These are phyloP conservation scores for Hippophae tibetana DNA, from an alignment of 306 rosid species.

Conservation along the genomic window DNA sequence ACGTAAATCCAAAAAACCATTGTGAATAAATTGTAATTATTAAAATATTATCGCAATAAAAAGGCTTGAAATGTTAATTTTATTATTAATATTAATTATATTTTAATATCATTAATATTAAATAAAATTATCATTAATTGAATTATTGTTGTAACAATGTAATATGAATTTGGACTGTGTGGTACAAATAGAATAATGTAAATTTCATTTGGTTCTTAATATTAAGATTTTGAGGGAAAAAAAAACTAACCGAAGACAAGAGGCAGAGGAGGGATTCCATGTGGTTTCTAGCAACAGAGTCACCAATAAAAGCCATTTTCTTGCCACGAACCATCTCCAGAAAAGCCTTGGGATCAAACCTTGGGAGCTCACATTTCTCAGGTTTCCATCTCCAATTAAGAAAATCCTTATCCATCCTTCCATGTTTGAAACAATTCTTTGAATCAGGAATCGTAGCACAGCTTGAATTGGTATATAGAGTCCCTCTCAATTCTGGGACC, in stretches of 20 bases:
- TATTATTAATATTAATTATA: no score
- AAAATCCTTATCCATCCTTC: constrained; percentile 55
- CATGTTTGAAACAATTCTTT: constrained; percentile 71
- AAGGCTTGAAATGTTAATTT: no score
- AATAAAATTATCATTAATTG: no score
- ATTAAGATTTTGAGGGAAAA: no score
- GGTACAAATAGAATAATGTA: no score
- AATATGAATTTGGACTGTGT: no score
- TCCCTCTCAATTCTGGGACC: constrained; percentile 32
- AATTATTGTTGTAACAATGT: no score
- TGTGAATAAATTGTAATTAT: no score
- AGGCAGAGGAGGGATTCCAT: constrained; percentile 79
- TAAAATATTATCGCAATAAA: no score
- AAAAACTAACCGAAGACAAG: constrained; percentile 59
- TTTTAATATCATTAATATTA: no score
- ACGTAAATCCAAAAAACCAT: no score
- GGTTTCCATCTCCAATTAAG: constrained; percentile 97
- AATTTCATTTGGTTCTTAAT: no score
- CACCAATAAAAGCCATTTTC: constrained; percentile 77
- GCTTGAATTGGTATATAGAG: constrained; percentile 59
- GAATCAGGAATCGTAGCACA: constrained; percentile 63
- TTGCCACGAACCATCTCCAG: constrained; percentile 51
- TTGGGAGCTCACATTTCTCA: constrained; percentile 49
- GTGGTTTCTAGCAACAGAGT: constrained; percentile 82
- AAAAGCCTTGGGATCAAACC: constrained; percentile 44